phyloP scores from a whole-genome alignment of 2,329 filamentous ascomycete genomes.

The Arthroderma sp. region DNA sequence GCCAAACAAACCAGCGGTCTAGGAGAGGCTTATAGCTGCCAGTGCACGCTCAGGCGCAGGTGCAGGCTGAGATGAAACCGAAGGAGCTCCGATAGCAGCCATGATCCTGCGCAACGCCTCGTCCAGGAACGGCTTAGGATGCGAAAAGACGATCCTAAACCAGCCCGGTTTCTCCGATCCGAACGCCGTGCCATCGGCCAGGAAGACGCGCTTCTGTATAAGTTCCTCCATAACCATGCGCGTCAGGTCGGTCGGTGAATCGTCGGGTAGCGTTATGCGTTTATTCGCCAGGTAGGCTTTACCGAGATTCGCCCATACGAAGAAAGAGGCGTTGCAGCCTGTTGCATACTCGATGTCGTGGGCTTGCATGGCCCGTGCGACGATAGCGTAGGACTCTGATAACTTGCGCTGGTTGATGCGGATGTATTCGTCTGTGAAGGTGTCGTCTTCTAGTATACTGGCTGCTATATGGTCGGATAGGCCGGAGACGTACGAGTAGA shows the following conservation, averaged over 20 bases:
- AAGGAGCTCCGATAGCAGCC: constrained; percentile 12
- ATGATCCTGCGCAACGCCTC: constrained; percentile 25
- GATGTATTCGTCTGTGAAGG: constrained; percentile 37
- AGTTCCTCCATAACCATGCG: constrained; percentile 26
- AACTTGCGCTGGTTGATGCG: constrained; percentile 34
- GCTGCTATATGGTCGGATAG: constrained; percentile 33
- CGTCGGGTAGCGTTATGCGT: constrained; percentile 7
- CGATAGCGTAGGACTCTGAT: constrained; percentile 30
- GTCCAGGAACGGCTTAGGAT: constrained; percentile 22
- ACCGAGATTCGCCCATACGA: constrained; percentile 43
- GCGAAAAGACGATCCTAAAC: constrained; percentile 34
- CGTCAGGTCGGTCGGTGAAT: constrained; percentile 19
- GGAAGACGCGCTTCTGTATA: constrained; percentile 27
- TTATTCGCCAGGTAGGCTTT: constrained; percentile 17
- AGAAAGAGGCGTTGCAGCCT: constrained; percentile 45
- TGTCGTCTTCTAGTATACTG: constrained; percentile 35
- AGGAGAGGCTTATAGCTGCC: background rate
- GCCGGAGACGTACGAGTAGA: constrained; percentile 40
- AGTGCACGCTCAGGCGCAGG: background rate
- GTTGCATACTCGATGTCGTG: constrained; percentile 37
- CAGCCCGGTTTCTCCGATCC: constrained; percentile 32
- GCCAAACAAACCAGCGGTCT: background rate
- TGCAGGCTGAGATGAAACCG: too few species aligned
- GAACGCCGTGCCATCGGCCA: constrained; percentile 27
- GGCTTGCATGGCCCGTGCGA: constrained; percentile 27